Base-by-base conservation (phyloP, 306 rosid species). In the Cotoneaster glaucophyllus region DNA sequence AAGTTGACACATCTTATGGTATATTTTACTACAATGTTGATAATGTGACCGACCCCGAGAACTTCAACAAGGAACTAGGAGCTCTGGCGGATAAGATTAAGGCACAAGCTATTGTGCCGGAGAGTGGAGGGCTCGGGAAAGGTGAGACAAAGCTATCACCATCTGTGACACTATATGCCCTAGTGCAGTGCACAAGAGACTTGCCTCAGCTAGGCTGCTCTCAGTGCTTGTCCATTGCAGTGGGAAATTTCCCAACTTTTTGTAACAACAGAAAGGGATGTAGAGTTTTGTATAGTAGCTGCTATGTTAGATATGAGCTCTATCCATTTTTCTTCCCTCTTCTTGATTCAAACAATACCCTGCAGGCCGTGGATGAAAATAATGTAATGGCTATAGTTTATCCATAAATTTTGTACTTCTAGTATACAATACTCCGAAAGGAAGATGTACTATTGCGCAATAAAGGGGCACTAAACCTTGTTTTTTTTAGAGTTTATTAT, bases 111-210 rank as follows among this genome's bases (percentile, higher is more conserved):
- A 75, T 75, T 70, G 41, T 69, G 81, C 80, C 80, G 0, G 34
- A 76, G 64, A 81, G 72, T 44, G 6, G 67, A 48, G 96, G 93
- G 64, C 86, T 91, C 62, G 93, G 93, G 41, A 91, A 91, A 69
- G 93, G 90, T 8, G 70, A 91, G 73, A 25, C 76, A 4, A 53
- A 43, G 19, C 32, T 91, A 65, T 82, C 96, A 0, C 53, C 84
- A 21, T 81, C 85, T 71, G 63, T 74, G 74, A 88, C 96, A 61
- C 89, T 88, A 6, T 85, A 91, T 81, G 96, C 81, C 0, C 81
- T 91, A 70, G 96, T 77, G 32, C 91, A 91, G 18, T 91, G 96
- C 81, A 88, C 93, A 31, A 83, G 93, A 79, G 93, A 91, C 81
- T 21, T 91, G n/a, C 44, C 91, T 53, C 73, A 57, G 48, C 5